Percentiles rank a stretch among this genome's conserved stretches.
phyloP scores from a whole-genome alignment of 257 asterid species.

The Galeopsis tetrahit region DNA sequence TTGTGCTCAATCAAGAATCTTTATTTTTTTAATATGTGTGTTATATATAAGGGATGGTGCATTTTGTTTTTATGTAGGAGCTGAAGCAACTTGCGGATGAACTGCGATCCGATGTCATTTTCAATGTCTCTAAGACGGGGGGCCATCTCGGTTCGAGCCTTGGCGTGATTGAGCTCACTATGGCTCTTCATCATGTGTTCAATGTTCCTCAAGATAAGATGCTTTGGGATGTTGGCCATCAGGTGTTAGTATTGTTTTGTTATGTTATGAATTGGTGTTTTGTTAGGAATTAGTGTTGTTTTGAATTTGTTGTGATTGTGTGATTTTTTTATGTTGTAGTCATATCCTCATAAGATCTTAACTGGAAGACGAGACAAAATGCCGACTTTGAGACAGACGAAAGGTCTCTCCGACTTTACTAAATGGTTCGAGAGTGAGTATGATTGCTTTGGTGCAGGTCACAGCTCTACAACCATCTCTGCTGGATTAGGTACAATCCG shows the following conservation, averaged over 20 bases:
- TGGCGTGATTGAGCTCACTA: slow-evolving; percentile 84
- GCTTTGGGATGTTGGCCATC: slow-evolving; percentile 85
- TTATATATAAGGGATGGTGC: background rate
- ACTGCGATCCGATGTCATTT: slow-evolving; percentile 70
- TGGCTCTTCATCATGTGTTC: slow-evolving; percentile 62
- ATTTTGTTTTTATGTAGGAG: slow-evolving; percentile 48
- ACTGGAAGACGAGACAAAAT: slow-evolving; percentile 76
- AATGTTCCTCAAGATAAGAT: no score
- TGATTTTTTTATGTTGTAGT: slow-evolving; percentile 39
- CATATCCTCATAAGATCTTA: slow-evolving; percentile 83
- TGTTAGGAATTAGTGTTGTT: background rate
- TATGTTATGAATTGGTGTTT: background rate
- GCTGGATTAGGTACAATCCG: slow-evolving; percentile 66
- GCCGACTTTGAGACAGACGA: slow-evolving; percentile 73
- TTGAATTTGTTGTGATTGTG: slow-evolving; percentile 6
- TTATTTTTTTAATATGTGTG: background rate
- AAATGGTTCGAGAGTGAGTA: slow-evolving; percentile 78
- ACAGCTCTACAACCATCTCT: slow-evolving; percentile 57
- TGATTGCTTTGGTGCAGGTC: slow-evolving; percentile 84
- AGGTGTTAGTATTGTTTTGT: slow-evolving; percentile 42
- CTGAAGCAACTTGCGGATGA: slow-evolving; percentile 82
- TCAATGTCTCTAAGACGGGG: slow-evolving; percentile 83
- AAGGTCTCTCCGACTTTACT: slow-evolving; percentile 77
- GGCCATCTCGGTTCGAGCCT: slow-evolving; percentile 90
- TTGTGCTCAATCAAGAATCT: background rate